Evolutionary conservation across 805 yeast species (phyloP).

Genomic region (Cyberlindnera euphorbiiphila): DNA sequence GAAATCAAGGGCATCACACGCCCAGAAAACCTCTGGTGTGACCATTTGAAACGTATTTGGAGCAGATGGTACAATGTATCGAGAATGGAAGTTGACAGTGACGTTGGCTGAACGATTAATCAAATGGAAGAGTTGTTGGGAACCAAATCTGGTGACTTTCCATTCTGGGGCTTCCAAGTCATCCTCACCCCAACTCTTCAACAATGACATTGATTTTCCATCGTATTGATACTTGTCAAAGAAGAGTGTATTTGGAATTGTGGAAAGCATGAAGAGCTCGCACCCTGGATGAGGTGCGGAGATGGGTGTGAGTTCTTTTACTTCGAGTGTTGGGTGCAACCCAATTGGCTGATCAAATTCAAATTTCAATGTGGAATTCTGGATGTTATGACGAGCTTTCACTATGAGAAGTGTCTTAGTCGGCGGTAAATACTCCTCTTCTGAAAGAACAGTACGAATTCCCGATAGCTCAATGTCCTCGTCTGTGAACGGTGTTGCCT

Average conservation of each 20-base stretch:
- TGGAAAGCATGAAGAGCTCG: constrained; percentile 39
- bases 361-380: constrained; percentile 12
- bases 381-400: constrained; percentile 22
- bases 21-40: constrained; percentile 46
- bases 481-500: constrained; percentile 13
- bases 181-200: constrained; percentile 48
- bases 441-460: constrained; percentile 17
- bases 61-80: constrained; percentile 42
- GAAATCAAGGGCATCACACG: constrained; percentile 37
- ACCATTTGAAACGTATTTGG: constrained; percentile 22
- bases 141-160: constrained; percentile 42
- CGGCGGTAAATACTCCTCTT: constrained; percentile 20
- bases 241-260: constrained; percentile 44
- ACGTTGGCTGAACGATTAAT: constrained; percentile 23
- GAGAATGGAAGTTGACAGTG: constrained; percentile 45
- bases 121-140: constrained; percentile 39
- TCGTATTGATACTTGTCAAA: constrained; percentile 53
- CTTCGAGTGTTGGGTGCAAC: constrained; percentile 34
- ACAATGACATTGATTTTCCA: constrained; percentile 29
- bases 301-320: constrained; percentile 12
- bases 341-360: constrained; percentile 30
- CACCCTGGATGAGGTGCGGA: constrained; percentile 30
- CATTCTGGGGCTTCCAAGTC: constrained; percentile 57
- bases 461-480: constrained; percentile 26
- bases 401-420: constrained; percentile 23